Evolutionary conservation across 768 basidiomycete genomes (phyloP).

Genomic region (Strobilomyces echinocephalus): DNA sequence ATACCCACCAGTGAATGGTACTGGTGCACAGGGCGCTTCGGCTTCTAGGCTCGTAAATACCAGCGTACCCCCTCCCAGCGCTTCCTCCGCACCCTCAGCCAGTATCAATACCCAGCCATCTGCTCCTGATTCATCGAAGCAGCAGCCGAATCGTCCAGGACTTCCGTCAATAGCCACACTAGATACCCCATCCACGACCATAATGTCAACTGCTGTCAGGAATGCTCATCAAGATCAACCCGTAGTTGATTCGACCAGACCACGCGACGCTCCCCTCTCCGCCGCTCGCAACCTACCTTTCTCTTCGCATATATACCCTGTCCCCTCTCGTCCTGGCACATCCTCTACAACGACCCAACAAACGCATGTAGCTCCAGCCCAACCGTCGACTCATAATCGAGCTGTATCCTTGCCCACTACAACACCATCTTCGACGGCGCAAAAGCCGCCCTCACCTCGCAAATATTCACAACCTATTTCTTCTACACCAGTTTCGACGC

Average conservation of each 20-base stretch:
- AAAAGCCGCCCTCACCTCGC: slow-evolving; percentile 27
- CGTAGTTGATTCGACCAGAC: slow-evolving; percentile 17
- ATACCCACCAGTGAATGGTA: slow-evolving; percentile 8
- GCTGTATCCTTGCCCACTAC: slow-evolving; percentile 34
- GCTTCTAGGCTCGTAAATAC: slow-evolving; percentile 10
- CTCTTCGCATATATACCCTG: slow-evolving; percentile 22
- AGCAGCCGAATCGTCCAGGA: slow-evolving; percentile 19
- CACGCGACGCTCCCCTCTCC: slow-evolving; percentile 19
- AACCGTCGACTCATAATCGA: slow-evolving; percentile 31
- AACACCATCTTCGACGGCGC: slow-evolving; percentile 13
- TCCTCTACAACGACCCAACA: slow-evolving; percentile 19
- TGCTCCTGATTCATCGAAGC: slow-evolving; percentile 16
- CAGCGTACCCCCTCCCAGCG: not conserved
- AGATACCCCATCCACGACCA: slow-evolving; percentile 9
- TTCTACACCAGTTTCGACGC: slow-evolving; percentile 21
- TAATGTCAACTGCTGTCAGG: slow-evolving; percentile 16
- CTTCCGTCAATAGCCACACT: slow-evolving; percentile 11
- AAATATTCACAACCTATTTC: slow-evolving; percentile 27
- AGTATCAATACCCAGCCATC: slow-evolving; percentile 9
- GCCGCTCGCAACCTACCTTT: slow-evolving; percentile 17
- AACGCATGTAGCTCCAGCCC: slow-evolving; percentile 19
- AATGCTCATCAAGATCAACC: slow-evolving; percentile 20
- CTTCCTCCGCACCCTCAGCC: not conserved
- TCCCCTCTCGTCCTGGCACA: slow-evolving; percentile 19
- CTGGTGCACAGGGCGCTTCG: slow-evolving; percentile 3